Percentiles rank a stretch among this genome's conserved stretches.
These are phyloP conservation scores for Ogataea populi-albae DNA, from an alignment of 805 yeast species.

Conservation along the genomic window DNA sequence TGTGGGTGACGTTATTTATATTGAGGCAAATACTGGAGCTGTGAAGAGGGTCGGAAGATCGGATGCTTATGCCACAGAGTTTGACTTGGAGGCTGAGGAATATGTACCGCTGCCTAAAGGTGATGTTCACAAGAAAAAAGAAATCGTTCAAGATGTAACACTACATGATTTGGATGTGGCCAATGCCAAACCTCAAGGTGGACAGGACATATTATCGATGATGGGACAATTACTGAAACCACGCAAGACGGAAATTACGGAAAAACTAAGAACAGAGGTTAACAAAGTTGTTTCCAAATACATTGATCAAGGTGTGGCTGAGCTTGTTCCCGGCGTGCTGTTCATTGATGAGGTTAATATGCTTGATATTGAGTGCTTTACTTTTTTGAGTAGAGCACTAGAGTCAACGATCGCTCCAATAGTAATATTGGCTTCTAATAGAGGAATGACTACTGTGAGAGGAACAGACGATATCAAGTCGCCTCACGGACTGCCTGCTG, in stretches of 20 bases:
- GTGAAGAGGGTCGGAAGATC: conserved; percentile 94
- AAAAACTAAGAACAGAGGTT: conserved; percentile 94
- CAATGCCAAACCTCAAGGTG: conserved; percentile 96
- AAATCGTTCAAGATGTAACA: conserved; percentile 96
- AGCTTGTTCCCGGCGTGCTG: conserved; percentile 94
- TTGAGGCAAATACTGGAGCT: conserved; percentile 93
- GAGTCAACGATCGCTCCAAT: conserved; percentile 97
- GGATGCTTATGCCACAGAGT: conserved; percentile 93
- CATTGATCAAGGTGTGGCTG: conserved; percentile 99
- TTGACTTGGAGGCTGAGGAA: conserved; percentile 97
- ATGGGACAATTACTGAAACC: conserved; percentile 98
- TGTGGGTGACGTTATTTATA: conserved; percentile 95
- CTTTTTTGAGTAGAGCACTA: conserved; percentile 91
- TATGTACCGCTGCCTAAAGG: conserved; percentile 99
- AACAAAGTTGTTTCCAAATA: conserved; percentile 96
- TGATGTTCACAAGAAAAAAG: conserved; percentile 92
- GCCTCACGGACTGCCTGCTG: conserved; percentile 97
- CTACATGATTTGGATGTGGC: conserved; percentile 97
- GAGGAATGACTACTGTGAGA: conserved; percentile 90
- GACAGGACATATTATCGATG: conserved; percentile 92
- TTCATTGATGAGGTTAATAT: conserved; percentile 98
- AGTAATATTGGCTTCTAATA: conserved; percentile 96
- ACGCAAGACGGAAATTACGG: conserved; percentile 91
- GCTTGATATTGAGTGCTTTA: conserved; percentile 96
- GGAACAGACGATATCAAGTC: conserved; percentile 85